phyloP scores from a whole-genome alignment of 2,329 filamentous ascomycete genomes.

The Chaetomium globosum region DNA sequence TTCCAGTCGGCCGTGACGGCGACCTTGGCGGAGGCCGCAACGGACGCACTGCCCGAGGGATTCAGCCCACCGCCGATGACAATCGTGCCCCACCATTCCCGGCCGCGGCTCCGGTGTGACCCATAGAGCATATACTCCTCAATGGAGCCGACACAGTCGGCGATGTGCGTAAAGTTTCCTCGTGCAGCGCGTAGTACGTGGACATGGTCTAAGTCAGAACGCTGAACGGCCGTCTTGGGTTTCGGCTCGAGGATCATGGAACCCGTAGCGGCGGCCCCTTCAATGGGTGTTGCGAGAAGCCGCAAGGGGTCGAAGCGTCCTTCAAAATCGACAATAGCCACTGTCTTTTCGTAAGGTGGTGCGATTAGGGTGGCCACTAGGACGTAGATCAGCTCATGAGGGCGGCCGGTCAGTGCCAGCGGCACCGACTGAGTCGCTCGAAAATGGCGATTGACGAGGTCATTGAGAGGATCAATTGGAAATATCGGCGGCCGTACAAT shows the following conservation, averaged over 20 bases:
- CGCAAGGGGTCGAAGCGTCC: conserved; percentile 57
- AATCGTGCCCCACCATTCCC: conserved; percentile 62
- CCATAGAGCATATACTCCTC: conserved; percentile 57
- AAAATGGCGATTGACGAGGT: conserved; percentile 51
- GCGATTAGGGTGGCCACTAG: conserved; percentile 57
- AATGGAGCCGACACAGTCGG: conserved; percentile 46
- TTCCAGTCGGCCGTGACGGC: conserved; percentile 47
- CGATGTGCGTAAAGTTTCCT: conserved; percentile 24
- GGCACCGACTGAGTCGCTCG: conserved; percentile 51
- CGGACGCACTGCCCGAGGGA: conserved; percentile 33
- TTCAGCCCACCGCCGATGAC: conserved; percentile 51
- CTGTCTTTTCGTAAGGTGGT: conserved; percentile 50
- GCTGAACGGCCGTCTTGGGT: conserved; percentile 23
- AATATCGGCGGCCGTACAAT: conserved; percentile 34
- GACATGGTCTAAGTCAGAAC: conserved; percentile 52
- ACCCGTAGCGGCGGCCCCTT: not conserved
- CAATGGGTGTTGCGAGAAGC: conserved; percentile 41
- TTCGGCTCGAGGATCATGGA: not conserved
- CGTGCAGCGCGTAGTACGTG: conserved; percentile 46
- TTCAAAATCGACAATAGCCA: conserved; percentile 60
- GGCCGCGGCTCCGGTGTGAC: conserved; percentile 46
- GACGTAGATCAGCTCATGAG: conserved; percentile 59
- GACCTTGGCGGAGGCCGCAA: conserved; percentile 31
- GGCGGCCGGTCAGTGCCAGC: conserved; percentile 56
- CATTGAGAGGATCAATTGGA: conserved; percentile 52